Evolutionary conservation across 371 early-diverging fungal species (phyloP).

Genomic region (Mycotypha africana): DNA sequence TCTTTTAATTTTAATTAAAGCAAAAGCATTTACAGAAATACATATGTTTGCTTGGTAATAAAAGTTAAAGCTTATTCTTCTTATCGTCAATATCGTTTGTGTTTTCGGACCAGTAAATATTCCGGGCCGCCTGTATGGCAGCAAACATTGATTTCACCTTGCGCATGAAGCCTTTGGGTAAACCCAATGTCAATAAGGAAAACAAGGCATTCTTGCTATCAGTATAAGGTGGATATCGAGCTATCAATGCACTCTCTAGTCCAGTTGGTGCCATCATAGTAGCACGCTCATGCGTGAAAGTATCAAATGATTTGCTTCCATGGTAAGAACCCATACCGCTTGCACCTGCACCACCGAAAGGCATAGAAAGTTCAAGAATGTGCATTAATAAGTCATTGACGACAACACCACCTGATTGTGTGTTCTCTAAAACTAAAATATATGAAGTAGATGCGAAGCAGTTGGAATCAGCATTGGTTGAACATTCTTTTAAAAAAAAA

Average conservation of each 20-base stretch:
- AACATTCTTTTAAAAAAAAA: no score
- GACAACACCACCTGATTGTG: constrained; percentile 62
- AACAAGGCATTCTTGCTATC: constrained; percentile 27
- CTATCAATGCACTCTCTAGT: constrained; percentile 37
- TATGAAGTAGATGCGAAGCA: not conserved
- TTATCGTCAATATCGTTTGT: no score
- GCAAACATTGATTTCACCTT: constrained; percentile 8
- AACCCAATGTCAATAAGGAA: constrained; percentile 13
- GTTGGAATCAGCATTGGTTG: no score
- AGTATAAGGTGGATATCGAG: constrained; percentile 48
- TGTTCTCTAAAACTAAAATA: constrained; percentile 30
- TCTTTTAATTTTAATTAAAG: not conserved
- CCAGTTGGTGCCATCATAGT: constrained; percentile 47
- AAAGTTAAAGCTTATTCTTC: no score
- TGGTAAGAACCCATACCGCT: constrained; percentile 86
- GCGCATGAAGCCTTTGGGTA: constrained; percentile 3
- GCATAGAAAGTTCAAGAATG: constrained; percentile 45
- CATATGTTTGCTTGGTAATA: no score
- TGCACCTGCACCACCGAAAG: constrained; percentile 85
- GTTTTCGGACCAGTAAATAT: no score
- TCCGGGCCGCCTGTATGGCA: no score
- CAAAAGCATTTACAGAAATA: no score
- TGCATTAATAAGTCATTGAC: constrained; percentile 74
- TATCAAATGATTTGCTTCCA: constrained; percentile 70
- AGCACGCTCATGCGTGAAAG: constrained; percentile 64